phyloP scores from a whole-genome alignment of 225 moss, liverwort and hornwort species.

The Ulota crispa region DNA sequence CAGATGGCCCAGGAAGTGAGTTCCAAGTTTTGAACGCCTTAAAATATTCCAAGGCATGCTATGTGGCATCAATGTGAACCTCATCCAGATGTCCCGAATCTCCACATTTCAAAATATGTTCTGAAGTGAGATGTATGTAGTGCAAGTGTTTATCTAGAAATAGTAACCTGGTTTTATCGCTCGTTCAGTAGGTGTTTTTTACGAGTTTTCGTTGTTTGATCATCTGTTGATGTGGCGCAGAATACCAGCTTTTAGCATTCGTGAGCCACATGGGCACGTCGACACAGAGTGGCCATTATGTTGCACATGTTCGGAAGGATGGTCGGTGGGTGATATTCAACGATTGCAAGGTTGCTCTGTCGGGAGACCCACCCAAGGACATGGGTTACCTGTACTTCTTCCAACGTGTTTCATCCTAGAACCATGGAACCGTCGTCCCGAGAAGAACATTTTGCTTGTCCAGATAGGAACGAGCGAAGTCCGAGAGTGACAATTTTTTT shows the following conservation, averaged over 20 bases:
- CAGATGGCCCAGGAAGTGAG: conserved; percentile 87
- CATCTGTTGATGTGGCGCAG: conserved; percentile 44
- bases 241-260: conserved; percentile 90
- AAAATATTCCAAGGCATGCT: background rate
- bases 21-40: background rate
- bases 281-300: conserved; percentile 97
- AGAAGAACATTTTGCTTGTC: conserved; percentile 8
- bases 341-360: conserved; percentile 92
- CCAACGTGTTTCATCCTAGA: conserved; percentile 63
- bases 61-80: background rate
- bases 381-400: conserved; percentile 99
- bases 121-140: background rate
- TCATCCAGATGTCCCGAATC: background rate
- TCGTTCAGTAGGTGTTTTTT: background rate
- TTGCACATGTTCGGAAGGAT: conserved; percentile 79
- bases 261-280: conserved; percentile 99
- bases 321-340: conserved; percentile 96
- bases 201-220: background rate
- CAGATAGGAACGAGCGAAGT: conserved; percentile 11
- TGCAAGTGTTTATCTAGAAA: background rate
- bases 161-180: background rate
- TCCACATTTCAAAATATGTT: background rate
- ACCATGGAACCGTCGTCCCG: background rate
- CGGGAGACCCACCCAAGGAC: conserved; percentile 98
- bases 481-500: conserved; percentile 21